Evolutionary conservation across 1,284 basidiomycete genomes (phyloP), one percentile per base, ranked within the genome.

Genomic region (Microstroma glucosiphilum): DNA sequence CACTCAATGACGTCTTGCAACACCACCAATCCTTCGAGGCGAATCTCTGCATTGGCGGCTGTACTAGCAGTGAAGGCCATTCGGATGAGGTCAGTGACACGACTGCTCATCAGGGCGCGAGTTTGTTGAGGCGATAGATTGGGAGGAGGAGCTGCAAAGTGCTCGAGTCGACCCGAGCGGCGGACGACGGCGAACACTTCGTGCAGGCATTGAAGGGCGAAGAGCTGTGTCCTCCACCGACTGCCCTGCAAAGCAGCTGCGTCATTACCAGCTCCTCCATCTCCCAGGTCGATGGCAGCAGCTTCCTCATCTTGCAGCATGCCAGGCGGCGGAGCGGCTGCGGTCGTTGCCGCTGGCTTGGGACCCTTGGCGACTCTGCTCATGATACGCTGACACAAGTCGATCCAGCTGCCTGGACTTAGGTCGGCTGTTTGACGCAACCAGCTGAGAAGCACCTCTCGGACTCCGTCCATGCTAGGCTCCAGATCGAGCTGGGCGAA

Each of bases 51-150:
- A 54, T 96, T 92, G 77, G 92, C 89, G 1, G 96, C 91, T 0
- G 94, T 92, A 40, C 91, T 93, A 0, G 96, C 94, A 7, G 90
- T 94, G 80, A 98, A 98, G 0, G 96, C 94, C 88, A 97, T 96
- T 80, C 86, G 91, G 80, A 99, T 96, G 59, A 99, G 82, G 80
- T 99, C 96, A 0, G 88, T 85, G 1, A 94, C 86, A n/a, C 90
- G 86, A 42, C 86, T 87, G 55, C 90, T 87, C 40, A 94, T 83
- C 40, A 92, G 81, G 53, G 64, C 80, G 53, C 83, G 77, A 72
- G 51, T 80, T 77, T 68, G 68, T 69, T 17, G 73, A 74, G 57
- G 69, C 58, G 64, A 67, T 63, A 46, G 69, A 82, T 19, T 87
- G 90, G 69, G 87, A 84, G 15, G 83, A 83, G 43, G 40, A 37